These are phyloP conservation scores for Epichloe brachyelytri DNA, from an alignment of 2,329 filamentous ascomycete genomes.

Conservation along the genomic window DNA sequence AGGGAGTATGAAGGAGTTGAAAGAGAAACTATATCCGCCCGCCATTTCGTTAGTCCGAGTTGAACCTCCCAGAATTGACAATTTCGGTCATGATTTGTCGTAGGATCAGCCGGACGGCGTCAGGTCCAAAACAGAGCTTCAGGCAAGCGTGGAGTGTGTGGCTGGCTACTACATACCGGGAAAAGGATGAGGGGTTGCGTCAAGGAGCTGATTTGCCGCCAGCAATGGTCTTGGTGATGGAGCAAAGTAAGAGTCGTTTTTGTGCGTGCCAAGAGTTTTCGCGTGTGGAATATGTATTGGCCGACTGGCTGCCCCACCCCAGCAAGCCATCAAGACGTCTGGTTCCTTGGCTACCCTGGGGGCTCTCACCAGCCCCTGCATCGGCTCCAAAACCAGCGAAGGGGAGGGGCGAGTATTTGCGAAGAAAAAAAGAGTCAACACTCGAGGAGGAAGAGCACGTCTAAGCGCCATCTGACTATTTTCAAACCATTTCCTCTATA, in stretches of 20 bases:
- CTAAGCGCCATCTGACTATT: no score
- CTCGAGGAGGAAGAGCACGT: no score
- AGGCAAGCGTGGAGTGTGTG: background rate
- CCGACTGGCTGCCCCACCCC: conserved; percentile 13
- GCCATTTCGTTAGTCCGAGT: conserved; percentile 7
- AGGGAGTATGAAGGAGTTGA: conserved; percentile 16
- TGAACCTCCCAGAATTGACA: background rate
- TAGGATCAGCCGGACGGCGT: background rate
- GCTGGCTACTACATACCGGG: conserved; percentile 20
- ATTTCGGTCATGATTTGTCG: background rate
- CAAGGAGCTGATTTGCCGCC: conserved; percentile 23
- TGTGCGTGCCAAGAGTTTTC: conserved; percentile 35
- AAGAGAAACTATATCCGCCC: conserved; percentile 4
- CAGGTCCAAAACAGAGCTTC: background rate
- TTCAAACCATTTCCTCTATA: no score
- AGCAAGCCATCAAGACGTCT: background rate
- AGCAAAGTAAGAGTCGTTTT: conserved; percentile 26
- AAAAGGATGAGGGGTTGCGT: conserved; percentile 18
- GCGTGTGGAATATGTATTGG: conserved; percentile 26
- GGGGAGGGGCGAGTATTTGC: no score
- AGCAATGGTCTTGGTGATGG: conserved; percentile 21
- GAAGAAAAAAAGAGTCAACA: no score
- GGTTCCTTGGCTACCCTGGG: background rate
- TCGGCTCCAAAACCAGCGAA: background rate
- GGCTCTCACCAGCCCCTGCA: background rate